phyloP scores from a whole-genome alignment of 352 stramenopile genomes.

The Phytophthora cactorum region DNA sequence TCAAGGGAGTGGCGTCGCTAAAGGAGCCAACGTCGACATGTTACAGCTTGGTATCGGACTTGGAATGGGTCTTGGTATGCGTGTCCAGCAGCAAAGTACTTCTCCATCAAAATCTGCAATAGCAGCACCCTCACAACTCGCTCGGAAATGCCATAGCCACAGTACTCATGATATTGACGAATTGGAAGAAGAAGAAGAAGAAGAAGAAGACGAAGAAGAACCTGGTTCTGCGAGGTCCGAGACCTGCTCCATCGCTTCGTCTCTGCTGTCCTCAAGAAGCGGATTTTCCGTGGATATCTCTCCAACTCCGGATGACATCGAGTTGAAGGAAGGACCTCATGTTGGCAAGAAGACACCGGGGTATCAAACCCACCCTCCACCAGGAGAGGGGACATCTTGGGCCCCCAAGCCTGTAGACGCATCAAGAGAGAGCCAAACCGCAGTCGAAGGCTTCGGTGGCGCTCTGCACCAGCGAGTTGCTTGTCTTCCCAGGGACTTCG shows the following conservation, averaged over 20 bases:
- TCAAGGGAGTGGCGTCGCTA: conserved; percentile 22
- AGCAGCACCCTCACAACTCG: conserved; percentile 16
- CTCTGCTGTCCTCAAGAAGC: conserved; percentile 39
- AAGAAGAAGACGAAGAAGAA: conserved; percentile 36
- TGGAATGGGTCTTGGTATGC: conserved; percentile 90
- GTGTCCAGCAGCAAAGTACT: conserved; percentile 53
- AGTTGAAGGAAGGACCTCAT: conserved; percentile 41
- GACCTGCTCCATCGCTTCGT: conserved; percentile 32
- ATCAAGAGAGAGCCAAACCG: conserved; percentile 64
- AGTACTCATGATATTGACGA: conserved; percentile 14
- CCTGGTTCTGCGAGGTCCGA: conserved; percentile 38
- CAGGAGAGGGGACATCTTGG: conserved; percentile 68
- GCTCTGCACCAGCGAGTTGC: conserved; percentile 70
- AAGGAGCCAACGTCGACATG: conserved; percentile 54
- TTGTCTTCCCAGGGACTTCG: conserved; percentile 71
- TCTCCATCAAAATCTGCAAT: conserved; percentile 20
- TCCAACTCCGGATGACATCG: conserved; percentile 60
- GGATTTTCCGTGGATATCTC: conserved; percentile 50
- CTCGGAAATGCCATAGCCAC: conserved; percentile 13
- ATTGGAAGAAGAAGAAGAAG: conserved; percentile 31
- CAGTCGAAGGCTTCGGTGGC: conserved; percentile 64
- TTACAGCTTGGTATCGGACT: conserved; percentile 86
- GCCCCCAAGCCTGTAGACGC: conserved; percentile 58
- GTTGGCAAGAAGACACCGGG: conserved; percentile 60
- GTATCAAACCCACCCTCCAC: conserved; percentile 60